Evolutionary conservation across 805 yeast genomes (phyloP), one percentile per base, ranked within the genome.

Genomic region (Candida rishiriensis): DNA sequence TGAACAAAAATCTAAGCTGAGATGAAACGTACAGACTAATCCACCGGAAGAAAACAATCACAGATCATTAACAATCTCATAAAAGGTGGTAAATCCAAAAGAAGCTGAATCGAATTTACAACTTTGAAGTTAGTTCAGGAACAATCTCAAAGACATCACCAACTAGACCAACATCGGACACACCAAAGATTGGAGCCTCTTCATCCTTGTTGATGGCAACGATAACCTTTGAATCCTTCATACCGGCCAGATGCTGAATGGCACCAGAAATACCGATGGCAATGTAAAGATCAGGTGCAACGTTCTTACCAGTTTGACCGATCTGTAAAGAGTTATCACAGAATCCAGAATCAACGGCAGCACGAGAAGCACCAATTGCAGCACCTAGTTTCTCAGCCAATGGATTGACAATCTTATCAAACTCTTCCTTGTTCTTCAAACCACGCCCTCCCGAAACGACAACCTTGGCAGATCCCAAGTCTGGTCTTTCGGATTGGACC

Each of bases 181-280:
- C 79, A 55, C 85, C 88, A 73, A 88, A 90, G 40, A 91, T 88
- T 2, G 99, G 95, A 10, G 96, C 89, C 49, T 91, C 97, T 44
- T 85, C 87, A 65, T 90, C 97, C 68, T 88, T 91, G 69, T 91
- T 91, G 49, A 91, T 87, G 34, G 97, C 96, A 29, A 89, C 97
- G 64, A 91, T 88, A 31, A 83, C 80, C 70, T 89, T 91, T 36
- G 97, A 78, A 63, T 91, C 97, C 68, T 90, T 91, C 97, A 91
- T 91, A 52, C 99, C 99, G 1, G 99, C 99, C 59, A 93, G 72
- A 69, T 91, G 99, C 70, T 91, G 99, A 59, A 91, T 91, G 29
- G 99, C 99, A 50, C 99, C 99, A 16, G 96, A 85, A 46, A 93
- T 79, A 51, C 99, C 99, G 35, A 90, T 81, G 3, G 97, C 98